These are phyloP conservation scores for Gardenia jasminoides DNA, from an alignment of 257 asterid genomes.

Conservation along the genomic window DNA sequence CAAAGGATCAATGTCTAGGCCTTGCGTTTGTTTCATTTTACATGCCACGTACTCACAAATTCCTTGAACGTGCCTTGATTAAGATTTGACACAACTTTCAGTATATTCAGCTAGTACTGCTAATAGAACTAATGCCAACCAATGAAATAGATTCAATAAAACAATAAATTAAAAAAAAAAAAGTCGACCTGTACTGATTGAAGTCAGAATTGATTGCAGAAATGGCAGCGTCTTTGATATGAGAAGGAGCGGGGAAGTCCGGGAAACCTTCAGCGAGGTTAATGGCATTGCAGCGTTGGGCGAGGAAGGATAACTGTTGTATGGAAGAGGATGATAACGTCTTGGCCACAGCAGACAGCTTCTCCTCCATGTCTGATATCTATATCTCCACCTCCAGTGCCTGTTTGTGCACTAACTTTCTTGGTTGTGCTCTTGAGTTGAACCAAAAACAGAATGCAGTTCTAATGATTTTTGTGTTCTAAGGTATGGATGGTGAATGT, in stretches of 20 bases:
- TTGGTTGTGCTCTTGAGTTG: no score
- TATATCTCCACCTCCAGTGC: neutral
- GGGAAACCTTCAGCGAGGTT: conserved; percentile 96
- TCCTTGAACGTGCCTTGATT: conserved; percentile 72
- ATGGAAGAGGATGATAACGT: conserved; percentile 63
- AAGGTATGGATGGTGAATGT: neutral
- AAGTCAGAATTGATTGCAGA: conserved; percentile 76
- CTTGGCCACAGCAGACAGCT: conserved; percentile 65
- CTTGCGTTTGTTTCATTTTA: conserved; percentile 61
- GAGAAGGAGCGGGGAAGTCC: conserved; percentile 72
- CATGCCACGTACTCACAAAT: conserved; percentile 62
- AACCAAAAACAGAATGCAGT: no score
- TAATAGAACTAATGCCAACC: neutral
- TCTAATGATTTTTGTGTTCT: no score
- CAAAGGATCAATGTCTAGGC: conserved; percentile 56
- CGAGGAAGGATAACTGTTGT: conserved; percentile 66
- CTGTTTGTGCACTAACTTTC: no score
- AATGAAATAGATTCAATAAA: neutral
- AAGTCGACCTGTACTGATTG: conserved; percentile 86
- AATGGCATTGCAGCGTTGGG: conserved; percentile 73
- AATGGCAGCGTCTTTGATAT: conserved; percentile 69
- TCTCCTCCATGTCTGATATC: conserved; percentile 45
- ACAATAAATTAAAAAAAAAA: neutral
- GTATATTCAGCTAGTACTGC: neutral
- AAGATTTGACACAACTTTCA: no score